Conservation (phyloP, 345 rosid genomes). For the Gossypium longicalyx region DNA sequence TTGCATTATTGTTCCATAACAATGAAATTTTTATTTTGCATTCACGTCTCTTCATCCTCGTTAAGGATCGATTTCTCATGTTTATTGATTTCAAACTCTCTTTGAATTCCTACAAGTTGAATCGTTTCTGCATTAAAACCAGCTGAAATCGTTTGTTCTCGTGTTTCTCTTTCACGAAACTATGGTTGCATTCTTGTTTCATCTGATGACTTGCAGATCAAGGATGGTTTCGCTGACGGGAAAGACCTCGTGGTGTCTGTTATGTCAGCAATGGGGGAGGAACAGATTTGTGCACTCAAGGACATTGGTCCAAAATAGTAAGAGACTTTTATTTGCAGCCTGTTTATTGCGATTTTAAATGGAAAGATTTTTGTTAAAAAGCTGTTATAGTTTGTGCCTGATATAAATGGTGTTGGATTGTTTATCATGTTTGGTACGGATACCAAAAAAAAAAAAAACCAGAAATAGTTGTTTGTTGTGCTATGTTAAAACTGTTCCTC, state of each 20-base stretch:
- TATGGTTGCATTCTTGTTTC: no score
- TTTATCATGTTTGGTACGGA: neutral
- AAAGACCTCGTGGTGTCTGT: slow-evolving; percentile 44
- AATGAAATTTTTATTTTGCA: neutral
- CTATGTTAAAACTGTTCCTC: neutral
- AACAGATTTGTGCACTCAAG: slow-evolving; percentile 47
- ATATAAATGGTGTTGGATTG: slow-evolving; percentile 2
- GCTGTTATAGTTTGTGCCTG: neutral
- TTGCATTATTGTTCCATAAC: neutral
- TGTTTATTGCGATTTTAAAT: neutral
- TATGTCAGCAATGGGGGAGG: slow-evolving; percentile 54
- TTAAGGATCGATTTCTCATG: no score
- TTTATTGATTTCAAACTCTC: no score
- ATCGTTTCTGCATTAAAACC: no score
- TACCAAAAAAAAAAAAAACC: neutral
- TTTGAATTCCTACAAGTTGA: no score
- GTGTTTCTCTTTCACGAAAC: no score
- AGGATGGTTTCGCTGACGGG: slow-evolving; percentile 42
- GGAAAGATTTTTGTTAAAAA: slow-evolving; percentile 3
- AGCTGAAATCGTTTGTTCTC: no score
- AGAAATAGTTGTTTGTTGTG: neutral
- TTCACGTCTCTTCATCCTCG: neutral
- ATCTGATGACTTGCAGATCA: slow-evolving; percentile 27
- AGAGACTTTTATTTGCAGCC: neutral
- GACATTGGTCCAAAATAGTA: slow-evolving; percentile 41